These are phyloP conservation scores for Trametes elegans DNA, from an alignment of 768 basidiomycete species.

Conservation along the genomic window DNA sequence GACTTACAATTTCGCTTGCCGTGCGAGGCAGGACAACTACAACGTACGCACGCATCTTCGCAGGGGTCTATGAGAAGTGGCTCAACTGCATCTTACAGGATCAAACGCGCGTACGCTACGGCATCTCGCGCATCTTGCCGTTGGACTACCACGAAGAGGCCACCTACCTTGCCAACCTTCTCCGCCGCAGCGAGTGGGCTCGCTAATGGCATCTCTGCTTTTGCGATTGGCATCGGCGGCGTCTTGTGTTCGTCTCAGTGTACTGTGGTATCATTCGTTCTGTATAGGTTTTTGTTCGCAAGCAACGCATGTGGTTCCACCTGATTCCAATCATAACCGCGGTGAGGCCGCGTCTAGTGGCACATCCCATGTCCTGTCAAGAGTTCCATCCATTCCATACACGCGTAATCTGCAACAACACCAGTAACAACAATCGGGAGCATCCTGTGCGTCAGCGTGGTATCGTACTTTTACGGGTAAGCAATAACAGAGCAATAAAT, in stretches of 20 bases:
- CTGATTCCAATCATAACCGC: too few relatives aligned
- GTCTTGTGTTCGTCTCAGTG: background rate
- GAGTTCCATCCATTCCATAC: background rate
- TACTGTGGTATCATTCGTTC: too few relatives aligned
- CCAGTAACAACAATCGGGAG: conserved; percentile 1
- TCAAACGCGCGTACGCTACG: conserved; percentile 78
- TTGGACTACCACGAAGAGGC: conserved; percentile 74
- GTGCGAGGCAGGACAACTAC: conserved; percentile 84
- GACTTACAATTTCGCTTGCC: conserved; percentile 79
- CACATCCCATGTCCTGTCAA: background rate
- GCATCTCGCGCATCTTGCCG: conserved; percentile 62
- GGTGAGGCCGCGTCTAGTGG: too few relatives aligned
- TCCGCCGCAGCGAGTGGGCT: conserved; percentile 58
- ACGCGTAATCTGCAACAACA: background rate
- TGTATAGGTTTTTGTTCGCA: too few relatives aligned
- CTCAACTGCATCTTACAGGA: too few relatives aligned
- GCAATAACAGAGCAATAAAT: conserved; percentile 5
- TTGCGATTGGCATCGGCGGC: background rate
- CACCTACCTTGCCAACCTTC: conserved; percentile 52
- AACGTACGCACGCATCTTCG: conserved; percentile 52
- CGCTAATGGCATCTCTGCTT: conserved; percentile 20
- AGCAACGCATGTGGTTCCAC: background rate
- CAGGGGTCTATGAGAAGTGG: too few relatives aligned
- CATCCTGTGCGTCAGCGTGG: background rate
- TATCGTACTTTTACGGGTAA: conserved; percentile 7